Conservation (phyloP, 192 early-diverging fungal species). For the Dissophora ornata region DNA sequence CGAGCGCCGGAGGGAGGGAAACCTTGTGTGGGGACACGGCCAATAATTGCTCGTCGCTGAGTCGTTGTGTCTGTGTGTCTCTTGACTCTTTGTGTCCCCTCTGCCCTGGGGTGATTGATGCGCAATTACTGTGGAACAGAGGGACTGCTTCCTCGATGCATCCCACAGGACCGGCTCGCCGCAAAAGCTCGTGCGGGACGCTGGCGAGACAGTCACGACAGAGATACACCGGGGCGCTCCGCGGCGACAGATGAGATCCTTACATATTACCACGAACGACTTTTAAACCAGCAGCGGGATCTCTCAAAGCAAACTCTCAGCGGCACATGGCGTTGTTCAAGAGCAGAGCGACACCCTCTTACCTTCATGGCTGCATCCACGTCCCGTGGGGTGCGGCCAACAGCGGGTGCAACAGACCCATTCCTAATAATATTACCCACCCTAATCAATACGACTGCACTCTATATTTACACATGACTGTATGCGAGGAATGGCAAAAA, state of each 20-base stretch:
- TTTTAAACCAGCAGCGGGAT: conserved; percentile 39
- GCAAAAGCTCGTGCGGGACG: too few species aligned
- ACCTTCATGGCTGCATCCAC: conserved; percentile 37
- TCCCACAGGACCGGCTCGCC: too few species aligned
- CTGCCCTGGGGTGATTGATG: too few species aligned
- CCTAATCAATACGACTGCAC: too few species aligned
- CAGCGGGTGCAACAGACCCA: conserved; percentile 21
- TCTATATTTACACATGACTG: too few species aligned
- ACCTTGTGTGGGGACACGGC: too few species aligned
- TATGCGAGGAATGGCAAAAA: neutral
- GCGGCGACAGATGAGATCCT: neutral
- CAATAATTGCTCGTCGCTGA: too few species aligned
- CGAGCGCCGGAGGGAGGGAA: conserved; percentile 1
- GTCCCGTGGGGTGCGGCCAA: conserved; percentile 5
- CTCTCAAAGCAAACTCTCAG: conserved; percentile 51
- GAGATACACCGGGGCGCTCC: neutral
- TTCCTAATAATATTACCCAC: neutral
- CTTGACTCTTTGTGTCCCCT: too few species aligned
- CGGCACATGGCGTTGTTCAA: conserved; percentile 46
- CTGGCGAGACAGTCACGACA: too few species aligned
- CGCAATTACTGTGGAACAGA: too few species aligned
- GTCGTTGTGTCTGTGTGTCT: neutral
- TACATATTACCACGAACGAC: conserved; percentile 43
- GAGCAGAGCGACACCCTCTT: conserved; percentile 20
- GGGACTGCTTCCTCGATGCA: too few species aligned